Evolutionary conservation across 2,329 filamentous ascomycete genomes (phyloP), one percentile per base, ranked within the genome.

Genomic region (Talaromyces albobiverticillius): DNA sequence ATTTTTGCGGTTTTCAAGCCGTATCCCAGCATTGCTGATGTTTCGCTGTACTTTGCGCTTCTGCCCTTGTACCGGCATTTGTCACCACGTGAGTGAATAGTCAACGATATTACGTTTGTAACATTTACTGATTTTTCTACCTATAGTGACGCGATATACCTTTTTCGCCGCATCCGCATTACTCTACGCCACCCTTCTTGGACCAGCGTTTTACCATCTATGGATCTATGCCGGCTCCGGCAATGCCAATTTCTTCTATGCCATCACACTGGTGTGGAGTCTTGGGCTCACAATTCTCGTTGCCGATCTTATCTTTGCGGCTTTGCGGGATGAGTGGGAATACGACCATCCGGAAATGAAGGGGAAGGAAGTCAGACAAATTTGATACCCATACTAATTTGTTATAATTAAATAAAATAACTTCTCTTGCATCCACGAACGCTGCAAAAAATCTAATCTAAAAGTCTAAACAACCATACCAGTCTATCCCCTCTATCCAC

Each of bases 201-300:
- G 94, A 0, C 94, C 94, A 1, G 91, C 92, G 0, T 99, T 99
- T 69, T 96, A 97, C 70, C 87, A 99, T 68, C 78, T 99, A 4
- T 99, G 94, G 94, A 93, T 99, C 55, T 99, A 97, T 67, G 94
- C 94, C 2, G 94, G 94, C 47, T 96, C 91, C 54, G 94, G 94
- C 25, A 99, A 99, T 65, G 94, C 94, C 56, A 99, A 99, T 70
- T 99, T 99, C 76, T 99, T 99, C 76, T 99, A 99, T 68, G 94
- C 94, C 60, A 97, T 99, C 64, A 99, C 94, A 0, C 76, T 99
- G n/a, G 94, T 99, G 0, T 99, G 94, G 94, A 95, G 90, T 67
- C 71, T 99, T 22, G 94, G 90, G 0, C 80, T 95, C 62, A 92
- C 91, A 34, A 79, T 99, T 58, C 76, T 99, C 26, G 82, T 97